Evolutionary conservation across 768 basidiomycete species (phyloP).

Genomic region (Kockovaella imperatae): DNA sequence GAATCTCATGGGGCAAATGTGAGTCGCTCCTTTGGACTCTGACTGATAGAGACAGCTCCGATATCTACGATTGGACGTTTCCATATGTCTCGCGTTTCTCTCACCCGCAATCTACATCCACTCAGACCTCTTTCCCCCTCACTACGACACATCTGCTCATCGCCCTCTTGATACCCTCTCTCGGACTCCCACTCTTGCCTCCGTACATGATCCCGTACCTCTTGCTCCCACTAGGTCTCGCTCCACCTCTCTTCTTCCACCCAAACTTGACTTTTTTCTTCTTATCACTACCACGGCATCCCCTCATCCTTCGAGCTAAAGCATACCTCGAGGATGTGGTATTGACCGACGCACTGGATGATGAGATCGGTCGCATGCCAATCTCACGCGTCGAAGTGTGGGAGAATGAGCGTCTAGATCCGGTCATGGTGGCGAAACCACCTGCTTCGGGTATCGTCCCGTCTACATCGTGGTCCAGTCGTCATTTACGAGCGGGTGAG

Average conservation of each 20-base stretch:
- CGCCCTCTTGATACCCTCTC: constrained; percentile 30
- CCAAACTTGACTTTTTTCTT: constrained; percentile 28
- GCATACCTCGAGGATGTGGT: constrained; percentile 19
- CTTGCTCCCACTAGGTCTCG: constrained; percentile 33
- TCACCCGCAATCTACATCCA: constrained; percentile 8
- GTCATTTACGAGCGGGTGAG: constrained; percentile 26
- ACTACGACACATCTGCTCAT: constrained; percentile 38
- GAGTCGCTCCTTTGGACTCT: constrained; percentile 36
- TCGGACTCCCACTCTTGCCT: constrained; percentile 38
- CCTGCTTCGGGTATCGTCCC: not conserved
- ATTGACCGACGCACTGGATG: constrained; percentile 33
- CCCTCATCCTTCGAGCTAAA: constrained; percentile 6
- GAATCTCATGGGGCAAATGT: constrained; percentile 81
- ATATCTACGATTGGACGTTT: constrained; percentile 26
- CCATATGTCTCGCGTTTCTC: constrained; percentile 10
- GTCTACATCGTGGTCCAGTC: constrained; percentile 11
- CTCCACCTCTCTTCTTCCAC: constrained; percentile 39
- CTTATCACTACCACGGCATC: constrained; percentile 12
- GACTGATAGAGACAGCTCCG: constrained; percentile 17
- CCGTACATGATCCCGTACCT: constrained; percentile 28
- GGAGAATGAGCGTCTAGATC: constrained; percentile 44
- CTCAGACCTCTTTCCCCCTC: constrained; percentile 28
- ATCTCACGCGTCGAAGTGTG: constrained; percentile 38
- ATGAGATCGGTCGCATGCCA: constrained; percentile 24
- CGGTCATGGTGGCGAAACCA: constrained; percentile 12